phyloP scores from a whole-genome alignment of 2,329 filamentous ascomycete species.

The Daldinia sp. region DNA sequence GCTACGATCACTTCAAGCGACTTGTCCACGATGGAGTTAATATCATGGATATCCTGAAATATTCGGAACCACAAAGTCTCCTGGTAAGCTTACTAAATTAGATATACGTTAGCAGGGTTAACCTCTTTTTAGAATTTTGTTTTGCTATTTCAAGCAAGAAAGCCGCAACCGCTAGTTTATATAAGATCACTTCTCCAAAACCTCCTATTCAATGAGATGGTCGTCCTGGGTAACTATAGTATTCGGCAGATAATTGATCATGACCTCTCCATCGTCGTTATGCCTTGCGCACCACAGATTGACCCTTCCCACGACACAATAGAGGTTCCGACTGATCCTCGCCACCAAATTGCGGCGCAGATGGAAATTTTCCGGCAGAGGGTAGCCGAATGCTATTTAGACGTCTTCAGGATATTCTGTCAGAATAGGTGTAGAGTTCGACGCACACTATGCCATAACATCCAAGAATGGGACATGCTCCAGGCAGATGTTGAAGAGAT shows the following conservation, averaged over 20 bases:
- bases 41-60: conserved; percentile 72
- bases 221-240: conserved; percentile 71
- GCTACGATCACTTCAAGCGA: conserved; percentile 72
- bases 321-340: conserved; percentile 76
- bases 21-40: conserved; percentile 78
- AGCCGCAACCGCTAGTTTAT: conserved; percentile 84
- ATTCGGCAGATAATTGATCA: conserved; percentile 80
- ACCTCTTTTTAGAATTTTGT: conserved; percentile 71
- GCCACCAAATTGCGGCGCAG: conserved; percentile 74
- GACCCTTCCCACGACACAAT: conserved; percentile 78
- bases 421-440: conserved; percentile 91
- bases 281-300: conserved; percentile 75
- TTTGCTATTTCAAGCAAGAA: conserved; percentile 76
- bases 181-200: conserved; percentile 81
- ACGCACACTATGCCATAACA: conserved; percentile 85
- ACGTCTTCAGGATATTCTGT: conserved; percentile 83
- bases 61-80: conserved; percentile 72
- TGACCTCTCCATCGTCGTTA: conserved; percentile 79
- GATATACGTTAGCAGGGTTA: conserved; percentile 31
- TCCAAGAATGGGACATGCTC: conserved; percentile 83
- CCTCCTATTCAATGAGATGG: conserved; percentile 76
- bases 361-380: conserved; percentile 75
- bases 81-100: conserved; percentile 59
- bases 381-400: conserved; percentile 76
- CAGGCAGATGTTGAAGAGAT: conserved; percentile 83